Percentiles rank a stretch among this genome's conserved stretches.
phyloP scores from a whole-genome alignment of 257 asterid genomes.

The Nicotiana paniculata region DNA sequence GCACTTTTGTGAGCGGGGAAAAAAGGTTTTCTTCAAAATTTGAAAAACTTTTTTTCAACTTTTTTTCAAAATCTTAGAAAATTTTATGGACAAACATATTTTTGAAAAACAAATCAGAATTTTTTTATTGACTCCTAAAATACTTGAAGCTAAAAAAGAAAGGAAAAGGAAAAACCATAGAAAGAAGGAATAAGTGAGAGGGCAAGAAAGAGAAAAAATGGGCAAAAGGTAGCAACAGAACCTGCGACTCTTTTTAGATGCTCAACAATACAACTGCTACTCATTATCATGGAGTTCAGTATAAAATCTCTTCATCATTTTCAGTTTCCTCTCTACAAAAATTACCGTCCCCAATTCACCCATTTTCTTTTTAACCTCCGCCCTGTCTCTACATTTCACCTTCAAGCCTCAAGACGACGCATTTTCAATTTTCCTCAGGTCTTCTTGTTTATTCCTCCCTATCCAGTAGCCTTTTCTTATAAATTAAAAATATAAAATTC shows the following conservation, averaged over 20 bases:
- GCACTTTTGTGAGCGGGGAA: too few species aligned
- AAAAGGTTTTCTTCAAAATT: too few species aligned
- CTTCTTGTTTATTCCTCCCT: neutral
- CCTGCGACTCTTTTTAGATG: neutral
- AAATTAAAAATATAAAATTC: too few species aligned
- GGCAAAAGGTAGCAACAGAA: neutral
- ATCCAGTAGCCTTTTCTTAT: neutral
- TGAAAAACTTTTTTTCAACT: too few species aligned
- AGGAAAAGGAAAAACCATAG: too few species aligned
- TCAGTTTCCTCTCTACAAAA: neutral
- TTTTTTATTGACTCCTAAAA: too few species aligned
- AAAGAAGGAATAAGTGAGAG: neutral
- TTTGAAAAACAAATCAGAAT: too few species aligned
- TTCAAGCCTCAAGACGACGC: conserved; percentile 16
- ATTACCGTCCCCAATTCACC: neutral
- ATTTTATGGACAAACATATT: too few species aligned
- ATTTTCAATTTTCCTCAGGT: conserved; percentile 26
- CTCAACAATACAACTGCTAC: neutral
- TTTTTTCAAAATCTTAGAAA: too few species aligned
- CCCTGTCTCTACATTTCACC: neutral
- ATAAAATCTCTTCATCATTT: neutral
- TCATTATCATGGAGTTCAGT: neutral
- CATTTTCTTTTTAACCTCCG: neutral
- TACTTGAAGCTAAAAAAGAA: too few species aligned
- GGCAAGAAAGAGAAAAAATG: neutral